Conservation (phyloP, 78 protist genomes). For the Tieghemostelium lacteum region DNA sequence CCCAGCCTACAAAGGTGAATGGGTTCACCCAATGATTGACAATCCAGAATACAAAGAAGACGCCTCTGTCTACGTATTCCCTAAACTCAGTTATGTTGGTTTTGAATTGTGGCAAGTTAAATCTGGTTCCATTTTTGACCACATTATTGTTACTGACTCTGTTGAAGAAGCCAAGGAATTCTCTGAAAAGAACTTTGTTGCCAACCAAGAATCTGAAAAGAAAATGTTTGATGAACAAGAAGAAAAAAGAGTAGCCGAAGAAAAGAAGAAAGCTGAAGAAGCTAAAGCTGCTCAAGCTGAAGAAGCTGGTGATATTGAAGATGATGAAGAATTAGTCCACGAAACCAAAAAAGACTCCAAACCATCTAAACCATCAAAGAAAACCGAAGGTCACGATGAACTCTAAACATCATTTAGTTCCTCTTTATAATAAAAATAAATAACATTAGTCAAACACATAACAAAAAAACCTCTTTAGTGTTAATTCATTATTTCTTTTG, state of each 20-base stretch:
- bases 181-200: conserved; percentile 82
- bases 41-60: conserved; percentile 95
- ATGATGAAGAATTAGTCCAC: conserved; percentile 33
- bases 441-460: too few species aligned
- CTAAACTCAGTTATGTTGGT: conserved; percentile 86
- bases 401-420: conserved; percentile 24
- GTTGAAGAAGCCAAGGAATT: conserved; percentile 68
- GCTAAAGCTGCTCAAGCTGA: conserved; percentile 52
- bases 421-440: neutral
- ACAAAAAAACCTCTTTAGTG: too few species aligned
- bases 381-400: conserved; percentile 81
- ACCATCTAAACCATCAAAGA: conserved; percentile 7
- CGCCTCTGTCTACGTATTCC: conserved; percentile 78
- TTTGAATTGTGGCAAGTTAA: conserved; percentile 98
- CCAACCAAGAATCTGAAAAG: conserved; percentile 82
- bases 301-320: conserved; percentile 18
- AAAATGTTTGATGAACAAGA: conserved; percentile 78
- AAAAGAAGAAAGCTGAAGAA: conserved; percentile 62
- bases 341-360: neutral
- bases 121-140: conserved; percentile 98
- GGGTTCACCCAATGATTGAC: conserved; percentile 92
- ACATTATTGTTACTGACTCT: conserved; percentile 96
- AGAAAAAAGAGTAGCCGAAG: conserved; percentile 50
- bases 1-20: conserved; percentile 97
- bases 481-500: too few species aligned